Conservation (phyloP, 2,329 filamentous ascomycete genomes). For the Chrysoporthe austroafricana region DNA sequence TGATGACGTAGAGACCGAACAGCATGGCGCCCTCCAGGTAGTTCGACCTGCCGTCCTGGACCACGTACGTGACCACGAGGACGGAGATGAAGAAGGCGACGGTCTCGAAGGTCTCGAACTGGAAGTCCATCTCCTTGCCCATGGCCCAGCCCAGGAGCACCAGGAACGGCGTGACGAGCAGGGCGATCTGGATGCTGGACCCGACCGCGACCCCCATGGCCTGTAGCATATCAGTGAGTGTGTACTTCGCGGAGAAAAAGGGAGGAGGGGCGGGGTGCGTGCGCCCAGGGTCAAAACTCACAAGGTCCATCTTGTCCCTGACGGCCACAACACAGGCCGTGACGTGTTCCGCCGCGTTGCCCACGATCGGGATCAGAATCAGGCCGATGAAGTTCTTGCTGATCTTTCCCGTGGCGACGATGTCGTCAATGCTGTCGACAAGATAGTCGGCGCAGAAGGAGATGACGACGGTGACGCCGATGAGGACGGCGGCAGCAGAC, state of each 20-base stretch:
- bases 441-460: conserved; percentile 77
- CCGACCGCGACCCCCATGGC: conserved; percentile 83
- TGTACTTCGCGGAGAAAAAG: background rate
- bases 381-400: conserved; percentile 82
- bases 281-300: conserved; percentile 10
- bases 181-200: conserved; percentile 80
- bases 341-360: conserved; percentile 80
- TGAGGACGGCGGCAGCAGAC: conserved; percentile 67
- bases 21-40: conserved; percentile 81
- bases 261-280: background rate
- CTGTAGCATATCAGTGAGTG: conserved; percentile 31
- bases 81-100: conserved; percentile 78
- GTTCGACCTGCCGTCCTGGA: conserved; percentile 82
- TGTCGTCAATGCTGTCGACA: conserved; percentile 63
- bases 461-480: conserved; percentile 71
- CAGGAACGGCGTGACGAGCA: conserved; percentile 79
- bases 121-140: conserved; percentile 74
- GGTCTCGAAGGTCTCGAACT: conserved; percentile 81
- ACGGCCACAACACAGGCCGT: conserved; percentile 79
- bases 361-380: conserved; percentile 78
- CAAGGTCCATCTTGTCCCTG: conserved; percentile 74
- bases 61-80: conserved; percentile 74
- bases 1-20: conserved; percentile 60
- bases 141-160: conserved; percentile 81
- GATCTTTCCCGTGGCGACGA: conserved; percentile 71